Percentiles rank a stretch among this genome's conserved stretches.
Conservation (phyloP, 768 basidiomycete genomes). For the Kwoniella mangroviensis region DNA sequence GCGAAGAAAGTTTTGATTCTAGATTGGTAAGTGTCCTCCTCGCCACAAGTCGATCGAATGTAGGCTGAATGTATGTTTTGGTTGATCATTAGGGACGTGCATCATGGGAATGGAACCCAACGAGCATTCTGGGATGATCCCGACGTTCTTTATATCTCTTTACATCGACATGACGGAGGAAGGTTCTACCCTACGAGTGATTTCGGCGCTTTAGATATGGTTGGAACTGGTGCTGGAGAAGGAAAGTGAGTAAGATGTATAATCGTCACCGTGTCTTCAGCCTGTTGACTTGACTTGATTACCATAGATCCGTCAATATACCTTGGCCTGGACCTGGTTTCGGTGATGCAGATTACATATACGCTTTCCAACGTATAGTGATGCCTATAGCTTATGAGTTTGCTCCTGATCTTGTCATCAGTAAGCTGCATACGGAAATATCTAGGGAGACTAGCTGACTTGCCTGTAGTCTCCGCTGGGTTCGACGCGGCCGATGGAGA, state of each 20-base stretch:
- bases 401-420: constrained; percentile 91
- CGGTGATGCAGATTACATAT: constrained; percentile 93
- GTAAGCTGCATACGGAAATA: constrained; percentile 63
- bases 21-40: constrained; percentile 76
- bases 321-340: constrained; percentile 90
- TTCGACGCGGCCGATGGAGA: constrained; percentile 97
- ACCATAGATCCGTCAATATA: constrained; percentile 76
- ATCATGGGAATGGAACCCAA: constrained; percentile 98
- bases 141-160: constrained; percentile 85
- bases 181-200: constrained; percentile 90
- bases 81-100: constrained; percentile 74
- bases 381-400: constrained; percentile 99
- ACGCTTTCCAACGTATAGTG: constrained; percentile 91
- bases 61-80: constrained; percentile 10
- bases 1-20: constrained; percentile 85
- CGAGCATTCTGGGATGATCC: constrained; percentile 93
- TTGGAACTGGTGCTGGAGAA: constrained; percentile 78
- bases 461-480: constrained; percentile 82
- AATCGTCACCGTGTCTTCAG: not conserved
- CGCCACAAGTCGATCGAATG: not conserved
- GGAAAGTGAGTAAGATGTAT: constrained; percentile 69
- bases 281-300: not conserved
- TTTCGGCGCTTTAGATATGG: constrained; percentile 83
- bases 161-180: constrained; percentile 93
- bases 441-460: not conserved